A percentile compares a stretch with the other conserved stretches of the same genome.
These are phyloP conservation scores for Leccinum colubrinum DNA, from an alignment of 1,284 basidiomycete species.

Conservation along the genomic window DNA sequence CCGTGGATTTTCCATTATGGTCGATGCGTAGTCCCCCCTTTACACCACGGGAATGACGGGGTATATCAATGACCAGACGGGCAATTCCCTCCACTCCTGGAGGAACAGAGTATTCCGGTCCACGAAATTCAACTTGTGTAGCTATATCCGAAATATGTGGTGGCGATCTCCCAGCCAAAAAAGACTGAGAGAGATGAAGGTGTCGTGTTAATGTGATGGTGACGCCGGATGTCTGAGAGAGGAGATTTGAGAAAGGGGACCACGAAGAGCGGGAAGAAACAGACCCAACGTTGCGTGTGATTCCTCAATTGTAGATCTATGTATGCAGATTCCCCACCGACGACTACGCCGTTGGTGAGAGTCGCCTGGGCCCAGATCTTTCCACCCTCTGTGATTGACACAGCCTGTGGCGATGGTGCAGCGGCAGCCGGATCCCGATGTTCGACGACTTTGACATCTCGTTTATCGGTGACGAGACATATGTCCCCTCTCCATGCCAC, in stretches of 20 bases:
- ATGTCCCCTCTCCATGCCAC: slow-evolving; percentile 73
- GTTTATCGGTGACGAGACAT: slow-evolving; percentile 58
- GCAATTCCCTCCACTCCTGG: slow-evolving; percentile 75
- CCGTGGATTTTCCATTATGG: slow-evolving; percentile 39
- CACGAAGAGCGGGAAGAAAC: slow-evolving; percentile 8
- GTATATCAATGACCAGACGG: slow-evolving; percentile 72
- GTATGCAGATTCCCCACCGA: slow-evolving; percentile 67
- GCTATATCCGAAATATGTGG: slow-evolving; percentile 59
- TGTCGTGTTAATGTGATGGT: slow-evolving; percentile 56
- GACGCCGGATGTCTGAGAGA: slow-evolving; percentile 59
- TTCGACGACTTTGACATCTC: slow-evolving; percentile 65
- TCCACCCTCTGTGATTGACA: slow-evolving; percentile 69
- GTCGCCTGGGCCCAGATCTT: slow-evolving; percentile 73
- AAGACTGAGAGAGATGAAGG: slow-evolving; percentile 50
- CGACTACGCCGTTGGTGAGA: slow-evolving; percentile 57
- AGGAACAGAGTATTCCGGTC: slow-evolving; percentile 66
- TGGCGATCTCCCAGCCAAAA: slow-evolving; percentile 38
- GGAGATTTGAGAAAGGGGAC: slow-evolving; percentile 3
- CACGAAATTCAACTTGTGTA: slow-evolving; percentile 65
- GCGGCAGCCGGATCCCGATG: slow-evolving; percentile 40
- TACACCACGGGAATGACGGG: slow-evolving; percentile 56
- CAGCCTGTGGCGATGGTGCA: slow-evolving; percentile 47
- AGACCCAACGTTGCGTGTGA: slow-evolving; percentile 71
- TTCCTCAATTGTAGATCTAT: slow-evolving; percentile 77
- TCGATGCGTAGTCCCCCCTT: slow-evolving; percentile 47